Evolutionary conservation across 768 basidiomycete species (phyloP), one percentile per base, ranked within the genome.

Genomic region (Pisolithus microcarpus): DNA sequence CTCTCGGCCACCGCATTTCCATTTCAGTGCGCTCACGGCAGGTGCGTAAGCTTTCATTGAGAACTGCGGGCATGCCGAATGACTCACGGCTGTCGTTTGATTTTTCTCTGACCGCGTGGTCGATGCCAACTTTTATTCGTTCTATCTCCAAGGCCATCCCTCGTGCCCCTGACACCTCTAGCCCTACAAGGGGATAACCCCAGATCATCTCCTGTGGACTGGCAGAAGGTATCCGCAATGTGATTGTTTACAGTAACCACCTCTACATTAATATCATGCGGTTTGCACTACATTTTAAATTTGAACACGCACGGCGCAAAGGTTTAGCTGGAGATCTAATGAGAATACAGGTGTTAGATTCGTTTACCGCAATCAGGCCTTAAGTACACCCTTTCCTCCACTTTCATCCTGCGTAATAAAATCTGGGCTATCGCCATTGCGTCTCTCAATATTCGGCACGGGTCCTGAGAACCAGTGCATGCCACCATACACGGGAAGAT

Each of bases 1-100:
- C 75, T 99, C 26, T 75, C 84, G 8, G 65, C 76, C 54, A 91
- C 91, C 2, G 74, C 76, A 4, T 86, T 90, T 60, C 94, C 95
- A 2, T 97, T 96, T 68, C 90, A 91, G 64, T 99, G 96, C 69
- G 96, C 96, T 30, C 96, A 99, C 68, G 96, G 95, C 63, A 77
- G 89, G 89, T 86, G 53, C 40, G 56, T 46, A 36, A 49, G 38
- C 48, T 4, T 42, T 39, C 15, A 49, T 49, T 36, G n/a, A 42
- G 53, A 23, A 3, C n/a, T n/a, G n/a, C n/a, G n/a, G n/a, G n/a
- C n/a, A 18, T 19, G 28, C 19, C n/a, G n/a, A 11, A 21, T 43
- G 36, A 45, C 6, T 21, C 21, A 31, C n/a, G 26, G 30, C 11
- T 23, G 26, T 39, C 13, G 34, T 43, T 44, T 43, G 15, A 8